Base-by-base conservation (phyloP, 2,329 filamentous ascomycete genomes). In the Xylaria digitata region DNA sequence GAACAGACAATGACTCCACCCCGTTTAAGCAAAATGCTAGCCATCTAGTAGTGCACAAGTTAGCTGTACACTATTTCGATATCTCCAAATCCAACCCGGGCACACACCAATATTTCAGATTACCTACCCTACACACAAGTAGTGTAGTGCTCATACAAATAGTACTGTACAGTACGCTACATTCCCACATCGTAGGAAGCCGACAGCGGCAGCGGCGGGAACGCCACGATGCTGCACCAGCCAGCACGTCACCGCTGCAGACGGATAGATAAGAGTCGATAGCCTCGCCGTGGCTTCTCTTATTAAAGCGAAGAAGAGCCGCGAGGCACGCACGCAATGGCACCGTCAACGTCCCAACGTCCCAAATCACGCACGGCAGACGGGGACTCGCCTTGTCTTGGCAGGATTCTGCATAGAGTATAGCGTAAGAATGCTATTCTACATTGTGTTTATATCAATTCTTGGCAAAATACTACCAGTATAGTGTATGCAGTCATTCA, bases 231-330 rank as follows among this genome's bases (percentile, higher is more conserved):
- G 48, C 43, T 46, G 45, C 57, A 23, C 13, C 53, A 23, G 13
- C 45, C 52, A 49, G 60, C 59, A 58, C 43, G 43, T 57, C 66
- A 37, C 62, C 32, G 48, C 53, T 45, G 42, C 62, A 61, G 53
- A 40, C 50, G 49, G 50, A n/a, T 55, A 67, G 56, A 53, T 32
- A 58, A 73, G 50, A 56, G 55, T 66, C 56, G 60, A 69, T 67
- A 67, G 69, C 67, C 64, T 70, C 55, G 67, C 55, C 32, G 65
- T 70, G 70, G 63, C 68, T 69, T 59, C 66, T 72, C 61, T 59
- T 72, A 77, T 77, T 76, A 74, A 69, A 75, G 70, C 72, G 75
- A 78, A 62, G 67, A 77, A 77, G 73, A 75, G 74, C 77, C 76
- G 73, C 73, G 74, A 74, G 59, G 26, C 26, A 37, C 8, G 62